Base-by-base conservation (phyloP, 2,329 filamentous ascomycete species). In the Penicillium digitatum region DNA sequence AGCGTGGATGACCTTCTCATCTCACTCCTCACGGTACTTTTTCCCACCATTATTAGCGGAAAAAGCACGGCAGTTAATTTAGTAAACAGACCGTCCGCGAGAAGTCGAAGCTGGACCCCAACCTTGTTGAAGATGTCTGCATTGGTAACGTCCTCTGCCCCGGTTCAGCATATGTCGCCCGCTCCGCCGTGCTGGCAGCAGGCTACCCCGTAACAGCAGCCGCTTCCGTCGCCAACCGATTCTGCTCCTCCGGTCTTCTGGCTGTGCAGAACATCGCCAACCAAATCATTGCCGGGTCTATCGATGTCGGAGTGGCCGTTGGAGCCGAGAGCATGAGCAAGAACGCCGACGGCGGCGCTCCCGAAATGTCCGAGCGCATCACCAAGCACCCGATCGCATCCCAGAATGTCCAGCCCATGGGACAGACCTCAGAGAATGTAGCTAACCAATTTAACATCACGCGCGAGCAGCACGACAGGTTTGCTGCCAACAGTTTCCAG, bases 401-500 rank as follows among this genome's bases (percentile, higher is more conserved):
- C 64, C 93, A 95, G 81, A 96, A 93, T 82, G 92, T 90, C 76
- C 90, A 96, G 20, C 86, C 90, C 69, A 96, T 96, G 92, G 92
- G 92, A 59, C 83, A 90, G 38, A 82, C 95, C 35, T 95, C 89
- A n/a, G 92, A 96, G 77, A 79, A 91, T 67, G 95, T 96, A 85
- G 92, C 92, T 50, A 85, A 87, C 71, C 89, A 90, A 68, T 85
- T 87, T 66, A 79, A 79, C 58, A 84, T 96, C 68, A 68, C 78
- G 48, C 87, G 92, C 56, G 76, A 80, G 26, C 77, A 80, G 57
- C 90, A 95, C 74, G 92, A 96, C 71, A 82, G 82, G 24, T 96
- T 96, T 72, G 92, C 92, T 8, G 91, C 91, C 9, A 77, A 80
- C 5, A 94, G 89, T 42, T 96, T 92, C 80, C 86, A 89, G 64